Conservation (phyloP, 2,329 filamentous ascomycete genomes). For the Colletotrichum scovillei region DNA sequence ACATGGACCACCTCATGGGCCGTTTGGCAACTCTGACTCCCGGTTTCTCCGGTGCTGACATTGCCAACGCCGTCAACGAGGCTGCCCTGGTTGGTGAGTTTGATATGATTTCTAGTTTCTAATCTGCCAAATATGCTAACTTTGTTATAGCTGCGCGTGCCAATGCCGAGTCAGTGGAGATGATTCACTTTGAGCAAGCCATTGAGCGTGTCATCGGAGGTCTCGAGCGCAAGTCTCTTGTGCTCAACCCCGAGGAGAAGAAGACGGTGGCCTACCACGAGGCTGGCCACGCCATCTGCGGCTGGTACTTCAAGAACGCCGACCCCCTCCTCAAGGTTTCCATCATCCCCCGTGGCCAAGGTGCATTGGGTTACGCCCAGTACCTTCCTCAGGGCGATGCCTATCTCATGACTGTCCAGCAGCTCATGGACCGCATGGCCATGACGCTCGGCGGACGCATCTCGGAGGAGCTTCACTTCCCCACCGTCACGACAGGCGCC, state of each 20-base stretch:
- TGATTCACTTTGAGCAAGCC: conserved; percentile 95
- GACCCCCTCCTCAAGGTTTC: conserved; percentile 98
- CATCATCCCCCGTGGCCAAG: conserved; percentile 96
- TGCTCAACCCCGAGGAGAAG: conserved; percentile 94
- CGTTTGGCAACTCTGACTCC: conserved; percentile 92
- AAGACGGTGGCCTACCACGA: conserved; percentile 97
- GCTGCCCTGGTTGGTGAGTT: conserved; percentile 90
- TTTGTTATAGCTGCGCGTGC: conserved; percentile 77
- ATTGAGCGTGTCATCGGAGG: conserved; percentile 98
- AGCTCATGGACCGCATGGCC: conserved; percentile 99
- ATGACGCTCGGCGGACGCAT: conserved; percentile 98
- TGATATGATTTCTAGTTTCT: not conserved
- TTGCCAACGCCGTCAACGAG: conserved; percentile 98
- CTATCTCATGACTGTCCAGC: conserved; percentile 94
- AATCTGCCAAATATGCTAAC: conserved; percentile 50
- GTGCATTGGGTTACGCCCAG: conserved; percentile 94
- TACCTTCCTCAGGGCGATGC: conserved; percentile 93
- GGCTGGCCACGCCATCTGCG: conserved; percentile 97
- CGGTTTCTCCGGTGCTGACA: conserved; percentile 97
- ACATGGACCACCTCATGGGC: conserved; percentile 87
- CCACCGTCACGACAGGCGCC: conserved; percentile 93
- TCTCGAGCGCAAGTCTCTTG: conserved; percentile 95
- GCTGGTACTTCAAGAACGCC: conserved; percentile 97
- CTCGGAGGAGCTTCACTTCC: conserved; percentile 95
- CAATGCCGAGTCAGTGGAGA: conserved; percentile 82